Evolutionary conservation across 805 yeast genomes (phyloP).

Genomic region (Schwanniomyces polymorphus): DNA sequence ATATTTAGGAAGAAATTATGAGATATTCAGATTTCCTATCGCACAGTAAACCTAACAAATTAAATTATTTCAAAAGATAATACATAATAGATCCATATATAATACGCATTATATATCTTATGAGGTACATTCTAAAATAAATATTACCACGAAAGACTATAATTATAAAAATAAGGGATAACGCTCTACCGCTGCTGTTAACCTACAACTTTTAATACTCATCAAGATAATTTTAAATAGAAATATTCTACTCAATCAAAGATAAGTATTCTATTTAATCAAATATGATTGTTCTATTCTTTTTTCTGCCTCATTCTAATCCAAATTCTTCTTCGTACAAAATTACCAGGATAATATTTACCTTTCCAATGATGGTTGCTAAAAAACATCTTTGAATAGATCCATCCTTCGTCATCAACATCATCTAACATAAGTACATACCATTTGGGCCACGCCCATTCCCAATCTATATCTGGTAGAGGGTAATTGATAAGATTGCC

Average conservation of each 20-base stretch:
- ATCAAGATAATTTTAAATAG: too few relatives aligned
- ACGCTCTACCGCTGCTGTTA: too few relatives aligned
- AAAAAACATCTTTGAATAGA: conserved; percentile 57
- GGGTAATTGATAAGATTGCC: conserved; percentile 36
- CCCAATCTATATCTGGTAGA: conserved; percentile 61
- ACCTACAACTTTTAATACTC: too few relatives aligned
- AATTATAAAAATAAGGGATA: too few relatives aligned
- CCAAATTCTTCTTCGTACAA: conserved; percentile 72
- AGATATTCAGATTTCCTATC: neutral
- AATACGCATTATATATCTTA: too few relatives aligned
- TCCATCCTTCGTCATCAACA: conserved; percentile 87
- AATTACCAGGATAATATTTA: conserved; percentile 54
- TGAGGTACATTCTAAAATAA: too few relatives aligned
- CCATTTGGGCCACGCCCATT: conserved; percentile 73
- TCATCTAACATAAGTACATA: conserved; percentile 68
- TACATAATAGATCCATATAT: too few relatives aligned
- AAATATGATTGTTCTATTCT: neutral
- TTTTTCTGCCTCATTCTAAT: conserved; percentile 35
- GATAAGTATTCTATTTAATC: too few relatives aligned
- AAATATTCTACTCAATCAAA: too few relatives aligned
- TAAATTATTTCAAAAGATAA: too few relatives aligned
- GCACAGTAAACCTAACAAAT: too few relatives aligned
- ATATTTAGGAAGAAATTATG: neutral
- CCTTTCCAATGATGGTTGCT: conserved; percentile 61
- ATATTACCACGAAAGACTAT: too few relatives aligned